Evolutionary conservation across 2,329 filamentous ascomycete species (phyloP).

Genomic region (Hymenoscyphus fraxineus): DNA sequence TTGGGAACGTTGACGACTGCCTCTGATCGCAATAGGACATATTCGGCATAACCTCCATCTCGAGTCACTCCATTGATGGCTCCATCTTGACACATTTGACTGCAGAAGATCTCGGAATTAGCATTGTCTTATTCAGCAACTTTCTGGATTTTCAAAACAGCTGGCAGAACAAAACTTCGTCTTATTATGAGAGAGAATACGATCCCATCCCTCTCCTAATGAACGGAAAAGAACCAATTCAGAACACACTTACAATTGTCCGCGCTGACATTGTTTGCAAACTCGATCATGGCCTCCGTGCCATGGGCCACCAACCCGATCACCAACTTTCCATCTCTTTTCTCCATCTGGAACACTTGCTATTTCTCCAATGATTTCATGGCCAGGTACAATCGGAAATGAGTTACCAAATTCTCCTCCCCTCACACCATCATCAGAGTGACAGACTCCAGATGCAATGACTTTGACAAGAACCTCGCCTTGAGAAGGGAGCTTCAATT

Average conservation of each 20-base stretch:
- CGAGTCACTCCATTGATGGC: slow-evolving; percentile 61
- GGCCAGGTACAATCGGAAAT: slow-evolving; percentile 63
- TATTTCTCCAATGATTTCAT: slow-evolving; percentile 68
- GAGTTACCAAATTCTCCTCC: slow-evolving; percentile 49
- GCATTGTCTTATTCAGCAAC: too few species aligned
- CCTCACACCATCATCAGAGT: slow-evolving; percentile 50
- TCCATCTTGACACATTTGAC: slow-evolving; percentile 62
- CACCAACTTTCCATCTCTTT: slow-evolving; percentile 57
- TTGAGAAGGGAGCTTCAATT: slow-evolving; percentile 51
- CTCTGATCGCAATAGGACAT: slow-evolving; percentile 56
- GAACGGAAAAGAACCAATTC: too few species aligned
- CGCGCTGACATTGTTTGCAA: slow-evolving; percentile 61
- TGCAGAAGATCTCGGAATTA: too few species aligned
- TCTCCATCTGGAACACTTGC: slow-evolving; percentile 57
- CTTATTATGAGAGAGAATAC: too few species aligned
- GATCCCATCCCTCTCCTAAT: too few species aligned
- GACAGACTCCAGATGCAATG: slow-evolving; percentile 69
- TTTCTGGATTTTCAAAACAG: too few species aligned
- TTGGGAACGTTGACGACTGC: slow-evolving; percentile 54
- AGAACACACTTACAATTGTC: slow-evolving; percentile 42
- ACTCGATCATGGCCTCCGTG: slow-evolving; percentile 58
- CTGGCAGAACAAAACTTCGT: too few species aligned
- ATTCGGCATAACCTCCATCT: slow-evolving; percentile 67
- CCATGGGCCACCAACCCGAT: slow-evolving; percentile 65
- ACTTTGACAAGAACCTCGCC: slow-evolving; percentile 68